These are phyloP conservation scores for Erigeron philadelphicus DNA, from an alignment of 140 eudicot species.

Conservation along the genomic window DNA sequence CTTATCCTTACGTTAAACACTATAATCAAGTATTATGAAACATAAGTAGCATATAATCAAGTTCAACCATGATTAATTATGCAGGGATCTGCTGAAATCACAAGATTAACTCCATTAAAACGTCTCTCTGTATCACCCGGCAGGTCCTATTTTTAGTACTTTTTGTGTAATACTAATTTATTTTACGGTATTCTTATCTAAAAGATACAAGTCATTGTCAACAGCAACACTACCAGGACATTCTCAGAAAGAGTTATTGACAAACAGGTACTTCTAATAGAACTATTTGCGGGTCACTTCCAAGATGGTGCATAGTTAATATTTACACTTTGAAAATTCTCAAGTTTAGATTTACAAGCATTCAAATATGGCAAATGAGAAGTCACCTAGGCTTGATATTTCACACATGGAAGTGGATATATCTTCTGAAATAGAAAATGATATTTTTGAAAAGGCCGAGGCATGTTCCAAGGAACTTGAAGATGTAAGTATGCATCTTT, in stretches of 20 bases:
- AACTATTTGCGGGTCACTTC: slow-evolving; percentile 16
- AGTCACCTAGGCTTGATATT: slow-evolving; percentile 29
- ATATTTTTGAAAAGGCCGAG: slow-evolving; percentile 66
- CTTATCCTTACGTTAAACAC: not conserved
- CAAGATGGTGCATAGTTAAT: slow-evolving; percentile 2
- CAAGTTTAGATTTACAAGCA: slow-evolving; percentile 38
- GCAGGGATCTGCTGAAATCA: slow-evolving; percentile 44
- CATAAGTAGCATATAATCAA: slow-evolving; percentile 4
- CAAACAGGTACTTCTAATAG: slow-evolving; percentile 35
- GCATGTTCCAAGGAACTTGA: slow-evolving; percentile 83
- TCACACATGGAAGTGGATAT: slow-evolving; percentile 35
- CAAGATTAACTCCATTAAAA: slow-evolving; percentile 41
- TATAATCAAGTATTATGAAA: not conserved
- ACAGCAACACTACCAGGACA: slow-evolving; percentile 36
- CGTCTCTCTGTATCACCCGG: slow-evolving; percentile 50
- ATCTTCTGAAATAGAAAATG: slow-evolving; percentile 34
- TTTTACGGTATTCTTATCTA: slow-evolving; percentile 17
- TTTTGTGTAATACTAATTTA: not conserved
- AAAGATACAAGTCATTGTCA: slow-evolving; percentile 11
- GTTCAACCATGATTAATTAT: slow-evolving; percentile 22
- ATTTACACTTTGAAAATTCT: slow-evolving; percentile 5
- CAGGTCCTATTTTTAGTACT: slow-evolving; percentile 46
- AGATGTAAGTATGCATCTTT: slow-evolving; percentile 46
- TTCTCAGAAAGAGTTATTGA: slow-evolving; percentile 27
- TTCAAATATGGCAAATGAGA: slow-evolving; percentile 28